A percentile compares a stretch with the other conserved stretches of the same genome.
These are phyloP conservation scores for Aspergillus olivimuriae DNA, from an alignment of 495 filamentous ascomycete genomes.

Conservation along the genomic window DNA sequence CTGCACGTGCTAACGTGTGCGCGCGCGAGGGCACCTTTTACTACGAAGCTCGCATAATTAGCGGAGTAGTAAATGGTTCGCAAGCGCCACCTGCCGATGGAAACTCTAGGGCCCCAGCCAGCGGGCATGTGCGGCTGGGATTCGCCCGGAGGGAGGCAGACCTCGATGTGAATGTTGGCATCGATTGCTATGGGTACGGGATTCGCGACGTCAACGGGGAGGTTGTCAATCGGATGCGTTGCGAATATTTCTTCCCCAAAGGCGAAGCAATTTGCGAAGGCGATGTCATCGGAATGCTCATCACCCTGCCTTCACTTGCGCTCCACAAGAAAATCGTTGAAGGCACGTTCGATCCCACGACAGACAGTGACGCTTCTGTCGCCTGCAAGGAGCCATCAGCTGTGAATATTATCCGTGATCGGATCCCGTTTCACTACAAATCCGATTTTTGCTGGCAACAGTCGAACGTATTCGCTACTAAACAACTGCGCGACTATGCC, in stretches of 20 bases:
- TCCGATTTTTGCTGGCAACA: slow-evolving; percentile 90
- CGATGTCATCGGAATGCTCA: slow-evolving; percentile 92
- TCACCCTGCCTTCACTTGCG: slow-evolving; percentile 76
- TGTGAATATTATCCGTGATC: slow-evolving; percentile 85
- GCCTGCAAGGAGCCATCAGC: slow-evolving; percentile 18
- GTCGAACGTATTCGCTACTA: slow-evolving; percentile 82
- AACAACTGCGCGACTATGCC: slow-evolving; percentile 73
- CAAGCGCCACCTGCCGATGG: slow-evolving; percentile 19
- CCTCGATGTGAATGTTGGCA: slow-evolving; percentile 87
- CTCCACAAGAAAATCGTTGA: slow-evolving; percentile 84
- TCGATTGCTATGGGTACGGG: slow-evolving; percentile 94
- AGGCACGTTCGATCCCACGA: slow-evolving; percentile 77
- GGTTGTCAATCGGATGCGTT: slow-evolving; percentile 88
- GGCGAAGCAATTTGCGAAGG: slow-evolving; percentile 69
- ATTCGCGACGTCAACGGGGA: slow-evolving; percentile 84
- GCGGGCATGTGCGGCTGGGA: slow-evolving; percentile 81
- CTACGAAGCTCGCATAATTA: slow-evolving; percentile 86
- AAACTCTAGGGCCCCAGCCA: slow-evolving; percentile 29
- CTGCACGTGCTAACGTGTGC: slow-evolving; percentile 73
- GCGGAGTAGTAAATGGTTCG: slow-evolving; percentile 45
- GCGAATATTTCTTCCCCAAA: slow-evolving; percentile 75
- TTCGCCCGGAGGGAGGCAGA: slow-evolving; percentile 88
- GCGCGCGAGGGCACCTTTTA: slow-evolving; percentile 89
- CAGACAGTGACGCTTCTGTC: slow-evolving; percentile 50
- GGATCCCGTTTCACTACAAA: slow-evolving; percentile 90